Base-by-base conservation (phyloP, 1,284 basidiomycete species). In the Microstroma glucosiphilum region DNA sequence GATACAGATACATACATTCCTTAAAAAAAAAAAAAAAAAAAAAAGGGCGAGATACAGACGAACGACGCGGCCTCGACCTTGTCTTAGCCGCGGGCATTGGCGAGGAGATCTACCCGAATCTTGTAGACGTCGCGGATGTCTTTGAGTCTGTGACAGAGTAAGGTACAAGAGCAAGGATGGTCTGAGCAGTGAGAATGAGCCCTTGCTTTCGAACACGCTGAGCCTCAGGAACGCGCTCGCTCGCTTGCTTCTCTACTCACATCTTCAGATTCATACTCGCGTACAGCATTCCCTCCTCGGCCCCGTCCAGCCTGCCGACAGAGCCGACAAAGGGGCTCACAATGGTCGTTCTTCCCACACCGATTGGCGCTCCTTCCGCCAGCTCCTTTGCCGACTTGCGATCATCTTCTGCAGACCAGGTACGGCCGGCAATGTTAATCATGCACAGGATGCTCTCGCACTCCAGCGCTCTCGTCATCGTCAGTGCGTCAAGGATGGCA, bases 351-450 rank as follows among this genome's bases (percentile, higher is more conserved):
- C 69, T 62, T 0, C 76, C 76, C 21, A 78, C 53, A 0, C 73
- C 76, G 2, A 71, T 60, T 1, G 69, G 61, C 26, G 54, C 37
- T 11, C 67, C 61, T 19, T 64, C 55, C 13, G 63, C 62, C 48
- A 13, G 26, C 13, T 57, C 55, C 30, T 57, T 17, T 2, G 59
- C 41, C 23, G 25, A 23, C 3, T n/a, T 26, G 3, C 0, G 42
- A 30, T 11, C 43, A n/a, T 40, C 49, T 0, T 66, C 37, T 13
- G 58, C 51, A 2, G 59, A 37, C 46, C 69, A 46, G 2, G 19
- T n/a, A 0, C 72, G 71, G 0, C 76, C 76, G 11, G 73, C 68
- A 41, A 77, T 68, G 56, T 78, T 78, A 62, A 69, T 71, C 76
- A 78, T 75, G 46, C 69, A 67, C n/a, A 77, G 46, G 15, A 72